phyloP scores from a whole-genome alignment of 768 basidiomycete genomes.

The Leucogyrophana mollusca region DNA sequence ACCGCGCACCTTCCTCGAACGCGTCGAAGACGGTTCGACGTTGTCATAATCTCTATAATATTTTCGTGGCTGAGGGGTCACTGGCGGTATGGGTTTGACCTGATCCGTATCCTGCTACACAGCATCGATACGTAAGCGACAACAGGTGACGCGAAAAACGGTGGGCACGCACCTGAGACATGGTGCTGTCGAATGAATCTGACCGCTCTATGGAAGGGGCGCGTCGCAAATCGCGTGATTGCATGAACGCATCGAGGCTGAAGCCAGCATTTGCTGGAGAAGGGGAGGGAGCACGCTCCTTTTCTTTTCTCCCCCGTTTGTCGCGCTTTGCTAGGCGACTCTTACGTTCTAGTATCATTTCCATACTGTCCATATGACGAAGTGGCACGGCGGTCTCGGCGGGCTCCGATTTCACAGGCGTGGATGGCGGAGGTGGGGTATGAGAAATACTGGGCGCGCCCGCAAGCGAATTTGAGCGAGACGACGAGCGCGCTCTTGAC shows the following conservation, averaged over 20 bases:
- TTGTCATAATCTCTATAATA: slow-evolving; percentile 52
- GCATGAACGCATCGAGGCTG: slow-evolving; percentile 48
- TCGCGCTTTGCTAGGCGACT: slow-evolving; percentile 53
- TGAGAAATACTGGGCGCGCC: slow-evolving; percentile 40
- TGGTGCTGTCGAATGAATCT: slow-evolving; percentile 26
- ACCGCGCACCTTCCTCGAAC: slow-evolving; percentile 25
- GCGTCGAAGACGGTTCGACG: slow-evolving; percentile 27
- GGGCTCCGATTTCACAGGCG: slow-evolving; percentile 66
- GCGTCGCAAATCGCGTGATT: slow-evolving; percentile 56
- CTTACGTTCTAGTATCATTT: slow-evolving; percentile 72
- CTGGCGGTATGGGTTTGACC: slow-evolving; percentile 32
- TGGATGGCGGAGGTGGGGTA: slow-evolving; percentile 45
- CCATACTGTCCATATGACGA: slow-evolving; percentile 73
- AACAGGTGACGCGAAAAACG: slow-evolving; percentile 16
- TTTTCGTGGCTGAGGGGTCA: slow-evolving; percentile 60
- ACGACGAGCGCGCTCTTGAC: slow-evolving; percentile 43
- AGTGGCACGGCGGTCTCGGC: slow-evolving; percentile 46
- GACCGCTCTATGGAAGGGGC: slow-evolving; percentile 29
- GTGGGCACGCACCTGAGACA: slow-evolving; percentile 39
- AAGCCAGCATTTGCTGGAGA: slow-evolving; percentile 46
- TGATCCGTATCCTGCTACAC: slow-evolving; percentile 29
- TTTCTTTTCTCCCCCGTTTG: slow-evolving; percentile 41
- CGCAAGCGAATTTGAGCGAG: slow-evolving; percentile 44
- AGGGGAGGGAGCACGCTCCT: slow-evolving; percentile 54
- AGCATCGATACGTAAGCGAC: slow-evolving; percentile 12